Percentiles rank a stretch among this genome's conserved stretches.
Conservation (phyloP, 2,329 filamentous ascomycete species). For the Fusarium zealandicum region DNA sequence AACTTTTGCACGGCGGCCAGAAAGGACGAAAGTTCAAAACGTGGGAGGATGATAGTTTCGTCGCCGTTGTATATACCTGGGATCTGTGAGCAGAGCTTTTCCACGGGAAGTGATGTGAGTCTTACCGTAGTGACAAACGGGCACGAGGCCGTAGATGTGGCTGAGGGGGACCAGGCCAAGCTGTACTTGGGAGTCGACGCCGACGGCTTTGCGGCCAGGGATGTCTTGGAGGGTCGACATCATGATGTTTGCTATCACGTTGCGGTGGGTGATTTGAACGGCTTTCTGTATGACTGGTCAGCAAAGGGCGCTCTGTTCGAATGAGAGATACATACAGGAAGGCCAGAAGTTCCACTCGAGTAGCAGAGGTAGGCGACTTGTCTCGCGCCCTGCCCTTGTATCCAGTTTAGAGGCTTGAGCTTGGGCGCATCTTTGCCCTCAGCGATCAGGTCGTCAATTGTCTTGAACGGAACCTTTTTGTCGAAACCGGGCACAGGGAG, state of each 20-base stretch:
- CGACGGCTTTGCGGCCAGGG: constrained; percentile 47
- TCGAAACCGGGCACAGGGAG: constrained; percentile 70
- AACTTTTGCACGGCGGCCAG: constrained; percentile 70
- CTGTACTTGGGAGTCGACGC: constrained; percentile 52
- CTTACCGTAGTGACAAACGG: constrained; percentile 59
- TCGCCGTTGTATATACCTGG: constrained; percentile 73
- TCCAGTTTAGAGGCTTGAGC: constrained; percentile 65
- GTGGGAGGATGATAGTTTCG: constrained; percentile 73
- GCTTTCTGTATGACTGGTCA: constrained; percentile 66
- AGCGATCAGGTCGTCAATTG: constrained; percentile 69
- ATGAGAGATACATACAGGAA: constrained; percentile 63
- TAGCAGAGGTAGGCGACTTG: constrained; percentile 81
- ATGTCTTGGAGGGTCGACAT: constrained; percentile 62
- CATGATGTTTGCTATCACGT: constrained; percentile 78
- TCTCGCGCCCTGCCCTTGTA: constrained; percentile 68
- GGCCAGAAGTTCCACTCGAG: constrained; percentile 79
- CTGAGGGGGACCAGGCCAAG: constrained; percentile 80
- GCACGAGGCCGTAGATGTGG: constrained; percentile 81
- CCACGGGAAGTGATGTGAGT: background rate
- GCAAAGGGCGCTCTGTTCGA: background rate
- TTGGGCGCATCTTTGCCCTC: constrained; percentile 63
- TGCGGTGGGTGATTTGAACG: constrained; percentile 81
- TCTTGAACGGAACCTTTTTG: constrained; percentile 63
- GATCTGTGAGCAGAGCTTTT: constrained; percentile 50
- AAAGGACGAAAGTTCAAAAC: constrained; percentile 75